A percentile compares a stretch with the other conserved stretches of the same genome.
Evolutionary conservation across 2,329 filamentous ascomycete genomes (phyloP).

Genomic region (Sclerotinia nivalis): DNA sequence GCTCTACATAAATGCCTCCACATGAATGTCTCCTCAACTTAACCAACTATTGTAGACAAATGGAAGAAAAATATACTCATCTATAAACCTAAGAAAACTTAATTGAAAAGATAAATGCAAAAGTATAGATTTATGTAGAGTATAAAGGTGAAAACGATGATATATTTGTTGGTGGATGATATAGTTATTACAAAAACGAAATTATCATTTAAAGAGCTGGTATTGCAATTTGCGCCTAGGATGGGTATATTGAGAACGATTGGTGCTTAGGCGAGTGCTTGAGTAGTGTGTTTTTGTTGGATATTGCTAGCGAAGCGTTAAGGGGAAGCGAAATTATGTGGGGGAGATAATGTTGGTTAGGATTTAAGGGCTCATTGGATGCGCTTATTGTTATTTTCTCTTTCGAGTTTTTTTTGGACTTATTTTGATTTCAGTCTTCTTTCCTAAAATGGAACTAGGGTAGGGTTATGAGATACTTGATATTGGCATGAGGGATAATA

Average conservation of each 20-base stretch:
- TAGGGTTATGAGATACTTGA: not conserved
- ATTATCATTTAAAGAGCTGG: not conserved
- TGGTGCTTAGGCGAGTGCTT: not conserved
- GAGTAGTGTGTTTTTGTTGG: not conserved
- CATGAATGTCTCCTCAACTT: no score
- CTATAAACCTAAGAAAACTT: conserved; percentile 1
- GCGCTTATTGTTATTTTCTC: not conserved
- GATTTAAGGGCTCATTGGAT: not conserved
- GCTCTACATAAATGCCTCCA: no score
- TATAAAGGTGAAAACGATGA: conserved; percentile 4
- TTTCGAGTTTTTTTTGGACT: not conserved
- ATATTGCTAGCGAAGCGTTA: not conserved
- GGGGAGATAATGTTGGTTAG: not conserved
- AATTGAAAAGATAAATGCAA: not conserved
- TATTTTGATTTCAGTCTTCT: not conserved
- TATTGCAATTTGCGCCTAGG: not conserved
- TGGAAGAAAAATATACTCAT: conserved; percentile 17
- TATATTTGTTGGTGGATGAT: conserved; percentile 8
- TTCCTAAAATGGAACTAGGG: not conserved
- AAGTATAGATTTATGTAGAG: conserved; percentile 8
- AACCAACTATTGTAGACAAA: not conserved
- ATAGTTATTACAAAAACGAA: not conserved
- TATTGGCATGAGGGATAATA: not conserved
- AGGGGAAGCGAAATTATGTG: no score
- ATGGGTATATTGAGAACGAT: not conserved